Percentiles rank a stretch among this genome's conserved stretches.
Conservation (phyloP, 2,329 filamentous ascomycete species). For the Capronia epimyces region DNA sequence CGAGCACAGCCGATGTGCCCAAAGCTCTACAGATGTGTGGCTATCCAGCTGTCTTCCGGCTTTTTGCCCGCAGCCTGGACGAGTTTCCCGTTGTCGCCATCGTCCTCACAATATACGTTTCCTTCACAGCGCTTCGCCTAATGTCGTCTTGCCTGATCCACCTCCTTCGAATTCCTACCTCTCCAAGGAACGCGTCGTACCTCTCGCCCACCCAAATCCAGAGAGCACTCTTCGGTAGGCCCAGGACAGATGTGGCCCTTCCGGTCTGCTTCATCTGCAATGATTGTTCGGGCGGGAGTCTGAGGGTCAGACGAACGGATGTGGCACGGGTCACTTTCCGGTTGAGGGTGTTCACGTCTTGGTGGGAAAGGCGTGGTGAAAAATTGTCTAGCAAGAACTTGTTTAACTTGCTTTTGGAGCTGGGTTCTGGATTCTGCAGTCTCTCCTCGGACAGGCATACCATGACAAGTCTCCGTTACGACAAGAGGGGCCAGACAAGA, state of each 20-base stretch:
- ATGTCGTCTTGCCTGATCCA: no score
- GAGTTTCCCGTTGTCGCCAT: no score
- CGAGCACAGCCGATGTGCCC: conserved; percentile 3
- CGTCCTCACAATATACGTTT: no score
- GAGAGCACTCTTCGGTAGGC: background rate
- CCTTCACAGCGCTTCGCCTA: no score
- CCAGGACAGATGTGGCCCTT: background rate
- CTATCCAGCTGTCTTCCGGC: no score
- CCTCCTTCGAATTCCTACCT: background rate
- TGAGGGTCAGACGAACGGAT: background rate
- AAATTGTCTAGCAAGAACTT: background rate
- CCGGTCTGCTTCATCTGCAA: background rate
- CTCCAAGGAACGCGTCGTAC: no score
- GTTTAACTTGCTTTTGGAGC: no score
- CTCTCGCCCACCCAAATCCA: conserved; percentile 3
- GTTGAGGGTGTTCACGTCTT: background rate
- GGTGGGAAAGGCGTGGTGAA: background rate
- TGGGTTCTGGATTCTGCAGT: no score
- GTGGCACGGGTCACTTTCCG: background rate
- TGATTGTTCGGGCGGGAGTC: background rate
- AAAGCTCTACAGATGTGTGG: conserved; percentile 3
- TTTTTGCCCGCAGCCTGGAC: no score
- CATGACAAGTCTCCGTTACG: no score
- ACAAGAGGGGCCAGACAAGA: no score
- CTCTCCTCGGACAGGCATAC: no score